Evolutionary conservation across 192 early-diverging fungal species (phyloP).

Genomic region (Backusella psychrophila): DNA sequence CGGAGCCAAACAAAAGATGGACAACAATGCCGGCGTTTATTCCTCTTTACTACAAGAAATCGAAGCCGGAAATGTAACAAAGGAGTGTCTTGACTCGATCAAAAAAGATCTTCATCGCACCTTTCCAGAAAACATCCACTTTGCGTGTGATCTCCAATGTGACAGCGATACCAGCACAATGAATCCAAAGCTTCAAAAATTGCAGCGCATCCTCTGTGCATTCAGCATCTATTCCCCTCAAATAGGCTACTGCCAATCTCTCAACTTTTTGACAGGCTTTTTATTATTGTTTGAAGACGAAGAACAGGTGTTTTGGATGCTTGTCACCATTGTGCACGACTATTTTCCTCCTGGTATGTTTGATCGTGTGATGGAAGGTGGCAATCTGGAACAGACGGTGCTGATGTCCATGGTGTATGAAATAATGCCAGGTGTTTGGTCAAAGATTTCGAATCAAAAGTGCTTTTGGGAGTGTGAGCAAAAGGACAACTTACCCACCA

Average conservation of each 20-base stretch:
- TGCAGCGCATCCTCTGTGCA: conserved; percentile 66
- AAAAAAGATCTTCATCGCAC: conserved; percentile 44
- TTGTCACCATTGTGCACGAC: conserved; percentile 72
- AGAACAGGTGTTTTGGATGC: conserved; percentile 68
- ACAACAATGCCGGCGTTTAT: conserved; percentile 57
- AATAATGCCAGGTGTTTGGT: conserved; percentile 48
- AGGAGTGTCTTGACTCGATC: conserved; percentile 66
- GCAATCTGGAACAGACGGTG: conserved; percentile 71
- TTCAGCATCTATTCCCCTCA: conserved; percentile 70
- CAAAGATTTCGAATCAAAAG: conserved; percentile 38
- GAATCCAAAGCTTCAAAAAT: conserved; percentile 34
- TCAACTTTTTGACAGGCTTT: conserved; percentile 45
- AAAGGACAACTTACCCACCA: conserved; percentile 55
- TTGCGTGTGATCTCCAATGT: conserved; percentile 31
- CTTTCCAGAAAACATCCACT: conserved; percentile 6
- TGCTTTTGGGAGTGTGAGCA: conserved; percentile 48
- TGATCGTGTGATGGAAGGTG: conserved; percentile 71
- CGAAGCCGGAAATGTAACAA: conserved; percentile 44
- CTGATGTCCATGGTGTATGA: conserved; percentile 56
- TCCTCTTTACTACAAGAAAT: conserved; percentile 42
- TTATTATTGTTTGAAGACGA: conserved; percentile 1
- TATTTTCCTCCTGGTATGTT: conserved; percentile 77
- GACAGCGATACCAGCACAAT: background rate
- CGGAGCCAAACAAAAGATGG: conserved; percentile 63
- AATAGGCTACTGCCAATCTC: conserved; percentile 85